Evolutionary conservation across 306 rosid genomes (phyloP).

Genomic region (Sicyos baderoa): DNA sequence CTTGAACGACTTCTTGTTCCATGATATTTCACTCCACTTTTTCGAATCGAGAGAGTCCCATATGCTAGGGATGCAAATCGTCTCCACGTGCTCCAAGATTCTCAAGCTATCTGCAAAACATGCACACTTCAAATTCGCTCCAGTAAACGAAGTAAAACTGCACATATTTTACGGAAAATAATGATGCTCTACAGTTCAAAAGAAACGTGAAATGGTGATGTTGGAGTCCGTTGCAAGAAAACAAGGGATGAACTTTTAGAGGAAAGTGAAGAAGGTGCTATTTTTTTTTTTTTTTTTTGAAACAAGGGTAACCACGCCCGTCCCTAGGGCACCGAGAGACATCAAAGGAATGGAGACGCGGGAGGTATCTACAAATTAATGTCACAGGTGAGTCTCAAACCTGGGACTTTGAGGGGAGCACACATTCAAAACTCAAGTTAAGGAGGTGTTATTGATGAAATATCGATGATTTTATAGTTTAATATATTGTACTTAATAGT

Average conservation of each 20-base stretch:
- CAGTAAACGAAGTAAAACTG: not conserved
- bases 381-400: no score
- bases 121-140: constrained; percentile 15
- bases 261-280: not conserved
- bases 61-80: constrained; percentile 46
- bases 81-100: constrained; percentile 62
- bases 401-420: no score
- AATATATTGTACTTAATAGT: not conserved
- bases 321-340: no score
- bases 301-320: no score
- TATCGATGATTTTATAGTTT: no score
- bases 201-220: not conserved
- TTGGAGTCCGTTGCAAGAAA: not conserved
- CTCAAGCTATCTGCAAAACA: constrained; percentile 65
- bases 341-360: no score
- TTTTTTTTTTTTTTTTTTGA: no score
- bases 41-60: constrained; percentile 54
- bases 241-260: not conserved
- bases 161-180: not conserved
- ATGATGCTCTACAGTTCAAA: not conserved
- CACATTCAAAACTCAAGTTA: no score
- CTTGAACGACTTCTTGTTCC: constrained; percentile 64
- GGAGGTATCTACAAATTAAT: no score
- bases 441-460: no score
- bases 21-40: constrained; percentile 55